These are phyloP conservation scores for Crithidia brevicula DNA, from an alignment of 208 protist species.

Conservation along the genomic window DNA sequence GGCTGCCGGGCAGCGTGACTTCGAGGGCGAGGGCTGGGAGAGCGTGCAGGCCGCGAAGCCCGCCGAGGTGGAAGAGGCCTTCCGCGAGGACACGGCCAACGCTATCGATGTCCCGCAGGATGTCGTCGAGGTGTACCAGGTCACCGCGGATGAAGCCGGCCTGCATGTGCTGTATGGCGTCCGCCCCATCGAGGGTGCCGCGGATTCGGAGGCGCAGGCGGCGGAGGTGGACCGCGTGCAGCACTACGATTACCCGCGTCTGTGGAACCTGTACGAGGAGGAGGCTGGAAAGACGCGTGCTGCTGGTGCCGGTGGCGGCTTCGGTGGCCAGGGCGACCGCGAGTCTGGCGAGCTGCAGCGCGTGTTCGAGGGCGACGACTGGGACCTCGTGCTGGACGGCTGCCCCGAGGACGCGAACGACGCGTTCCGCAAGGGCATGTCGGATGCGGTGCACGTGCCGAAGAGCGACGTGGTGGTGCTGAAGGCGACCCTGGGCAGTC, in stretches of 20 bases:
- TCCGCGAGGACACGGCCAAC: slow-evolving; percentile 40
- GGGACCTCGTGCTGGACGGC: slow-evolving; percentile 48
- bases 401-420: slow-evolving; percentile 30
- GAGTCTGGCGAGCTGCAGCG: slow-evolving; percentile 40
- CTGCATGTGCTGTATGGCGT: slow-evolving; percentile 40
- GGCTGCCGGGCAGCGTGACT: slow-evolving; percentile 39
- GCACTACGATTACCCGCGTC: slow-evolving; percentile 40
- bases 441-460: slow-evolving; percentile 28
- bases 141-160: slow-evolving; percentile 29
- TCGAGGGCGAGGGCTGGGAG: slow-evolving; percentile 62
- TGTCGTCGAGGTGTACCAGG: slow-evolving; percentile 30
- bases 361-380: slow-evolving; percentile 60
- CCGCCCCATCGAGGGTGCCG: slow-evolving; percentile 22
- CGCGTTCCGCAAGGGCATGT: slow-evolving; percentile 40
- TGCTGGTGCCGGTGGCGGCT: slow-evolving; percentile 16
- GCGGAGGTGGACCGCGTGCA: slow-evolving; percentile 27
- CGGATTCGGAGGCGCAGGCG: slow-evolving; percentile 29
- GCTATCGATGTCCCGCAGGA: slow-evolving; percentile 26
- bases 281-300: no score
- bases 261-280: slow-evolving; percentile 47
- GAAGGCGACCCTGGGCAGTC: slow-evolving; percentile 37
- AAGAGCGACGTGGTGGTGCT: slow-evolving; percentile 36
- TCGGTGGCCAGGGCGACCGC: slow-evolving; percentile 26
- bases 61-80: slow-evolving; percentile 34
- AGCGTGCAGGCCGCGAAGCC: slow-evolving; percentile 39